These are phyloP conservation scores for Saccharomyces hybrid DNA, from an alignment of 1,139 yeast genomes.

Conservation along the genomic window DNA sequence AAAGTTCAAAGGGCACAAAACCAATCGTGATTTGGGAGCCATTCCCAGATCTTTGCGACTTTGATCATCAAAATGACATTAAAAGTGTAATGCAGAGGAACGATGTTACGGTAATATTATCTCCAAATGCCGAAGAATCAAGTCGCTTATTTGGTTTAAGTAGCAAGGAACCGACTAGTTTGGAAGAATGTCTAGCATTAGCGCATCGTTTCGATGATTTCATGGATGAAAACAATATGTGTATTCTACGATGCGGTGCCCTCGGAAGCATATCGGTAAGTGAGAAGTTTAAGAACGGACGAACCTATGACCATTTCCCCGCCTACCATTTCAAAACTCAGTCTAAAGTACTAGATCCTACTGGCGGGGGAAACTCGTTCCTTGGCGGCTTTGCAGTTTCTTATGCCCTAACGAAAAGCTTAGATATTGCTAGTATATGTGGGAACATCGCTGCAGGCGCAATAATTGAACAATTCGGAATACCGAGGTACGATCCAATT, in stretches of 20 bases:
- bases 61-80: conserved; percentile 41
- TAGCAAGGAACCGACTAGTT: conserved; percentile 36
- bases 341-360: conserved; percentile 65
- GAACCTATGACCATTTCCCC: conserved; percentile 40
- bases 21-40: conserved; percentile 73
- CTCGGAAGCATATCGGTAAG: conserved; percentile 47
- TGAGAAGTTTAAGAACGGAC: conserved; percentile 20
- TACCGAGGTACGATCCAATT: conserved; percentile 40
- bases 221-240: conserved; percentile 32
- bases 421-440: conserved; percentile 50
- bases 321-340: conserved; percentile 52
- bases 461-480: conserved; percentile 69
- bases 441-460: conserved; percentile 77
- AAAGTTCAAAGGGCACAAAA: conserved; percentile 30
- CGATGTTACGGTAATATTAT: conserved; percentile 37
- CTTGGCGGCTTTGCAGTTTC: conserved; percentile 75
- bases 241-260: conserved; percentile 62
- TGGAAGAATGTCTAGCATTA: conserved; percentile 36
- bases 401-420: conserved; percentile 43
- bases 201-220: conserved; percentile 38
- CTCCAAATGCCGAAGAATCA: conserved; percentile 84
- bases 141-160: conserved; percentile 44
- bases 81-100: conserved; percentile 42
- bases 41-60: conserved; percentile 63
- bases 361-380: conserved; percentile 91